These are phyloP conservation scores for Hyparrhenia diplandra DNA, from an alignment of 176 grass and related monocot genomes.

Conservation along the genomic window DNA sequence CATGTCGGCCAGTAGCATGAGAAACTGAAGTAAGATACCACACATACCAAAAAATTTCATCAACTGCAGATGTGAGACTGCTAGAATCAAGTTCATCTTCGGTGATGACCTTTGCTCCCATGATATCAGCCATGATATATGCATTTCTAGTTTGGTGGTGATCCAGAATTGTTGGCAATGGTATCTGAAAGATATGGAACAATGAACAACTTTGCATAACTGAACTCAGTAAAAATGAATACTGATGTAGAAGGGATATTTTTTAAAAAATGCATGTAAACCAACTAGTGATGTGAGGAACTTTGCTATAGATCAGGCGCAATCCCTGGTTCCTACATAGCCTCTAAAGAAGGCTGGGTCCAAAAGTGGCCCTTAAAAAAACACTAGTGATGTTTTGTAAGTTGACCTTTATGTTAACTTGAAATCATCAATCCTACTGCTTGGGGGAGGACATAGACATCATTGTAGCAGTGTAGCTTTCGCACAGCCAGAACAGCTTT, in stretches of 20 bases:
- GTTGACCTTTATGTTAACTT: neutral
- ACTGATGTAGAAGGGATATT: too few relatives aligned
- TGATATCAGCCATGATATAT: conserved; percentile 92
- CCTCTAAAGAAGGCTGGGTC: too few relatives aligned
- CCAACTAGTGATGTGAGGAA: neutral
- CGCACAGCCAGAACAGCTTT: neutral
- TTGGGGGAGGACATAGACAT: neutral
- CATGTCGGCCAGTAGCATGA: neutral
- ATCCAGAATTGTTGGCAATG: conserved; percentile 58
- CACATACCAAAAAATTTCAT: conserved; percentile 78
- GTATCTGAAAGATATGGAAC: conserved; percentile 53
- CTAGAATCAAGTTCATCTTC: conserved; percentile 93
- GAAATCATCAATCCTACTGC: neutral
- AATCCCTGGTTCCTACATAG: too few relatives aligned
- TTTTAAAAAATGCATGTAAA: neutral
- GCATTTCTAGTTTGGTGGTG: conserved; percentile 92
- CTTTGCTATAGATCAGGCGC: too few relatives aligned
- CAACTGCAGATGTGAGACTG: conserved; percentile 62
- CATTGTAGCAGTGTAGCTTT: neutral
- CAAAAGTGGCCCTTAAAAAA: too few relatives aligned
- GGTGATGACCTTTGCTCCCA: conserved; percentile 79
- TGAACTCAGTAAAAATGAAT: neutral
- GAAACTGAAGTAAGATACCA: conserved; percentile 30
- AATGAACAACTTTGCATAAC: neutral
- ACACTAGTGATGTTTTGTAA: neutral